Percentiles rank a stretch among this genome's conserved stretches.
Evolutionary conservation across 2,329 filamentous ascomycete genomes (phyloP).

Genomic region (Xylariaceae sp.): DNA sequence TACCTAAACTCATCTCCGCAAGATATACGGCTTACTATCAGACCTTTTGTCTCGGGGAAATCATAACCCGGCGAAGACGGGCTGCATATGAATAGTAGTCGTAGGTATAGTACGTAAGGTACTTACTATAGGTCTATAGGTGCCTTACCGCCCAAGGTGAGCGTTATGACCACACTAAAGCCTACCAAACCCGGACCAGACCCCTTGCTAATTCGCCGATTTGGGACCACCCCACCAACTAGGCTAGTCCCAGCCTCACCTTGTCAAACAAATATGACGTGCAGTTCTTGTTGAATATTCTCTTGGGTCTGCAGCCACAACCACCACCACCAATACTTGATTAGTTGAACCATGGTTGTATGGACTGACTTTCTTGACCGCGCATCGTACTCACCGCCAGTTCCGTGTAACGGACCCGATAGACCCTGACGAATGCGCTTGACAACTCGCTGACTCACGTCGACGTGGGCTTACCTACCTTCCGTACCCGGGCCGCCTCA

Average conservation of each 20-base stretch:
- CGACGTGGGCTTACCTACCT: slow-evolving; percentile 29
- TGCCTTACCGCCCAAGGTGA: no score
- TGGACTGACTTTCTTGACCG: not conserved
- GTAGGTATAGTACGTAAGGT: no score
- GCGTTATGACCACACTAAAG: no score
- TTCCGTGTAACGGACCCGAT: slow-evolving; percentile 14
- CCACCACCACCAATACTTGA: slow-evolving; percentile 18
- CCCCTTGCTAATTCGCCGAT: no score
- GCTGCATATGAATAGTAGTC: no score
- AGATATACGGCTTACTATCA: no score
- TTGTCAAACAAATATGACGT: slow-evolving; percentile 13
- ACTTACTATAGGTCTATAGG: no score
- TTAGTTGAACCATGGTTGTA: slow-evolving; percentile 1
- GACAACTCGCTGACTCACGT: slow-evolving; percentile 14
- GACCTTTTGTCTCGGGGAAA: no score
- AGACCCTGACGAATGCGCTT: slow-evolving; percentile 17
- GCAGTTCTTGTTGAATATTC: not conserved
- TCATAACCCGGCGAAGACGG: no score
- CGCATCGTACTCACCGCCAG: slow-evolving; percentile 22
- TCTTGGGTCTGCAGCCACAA: not conserved
- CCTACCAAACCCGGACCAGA: no score
- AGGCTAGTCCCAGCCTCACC: slow-evolving; percentile 2
- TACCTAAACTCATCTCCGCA: no score
- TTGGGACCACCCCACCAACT: not conserved
- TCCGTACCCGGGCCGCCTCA: slow-evolving; percentile 10